Percentiles rank a stretch among this genome's conserved stretches.
phyloP scores from a whole-genome alignment of 2,329 filamentous ascomycete genomes.

The Arthrobotrys conoides region DNA sequence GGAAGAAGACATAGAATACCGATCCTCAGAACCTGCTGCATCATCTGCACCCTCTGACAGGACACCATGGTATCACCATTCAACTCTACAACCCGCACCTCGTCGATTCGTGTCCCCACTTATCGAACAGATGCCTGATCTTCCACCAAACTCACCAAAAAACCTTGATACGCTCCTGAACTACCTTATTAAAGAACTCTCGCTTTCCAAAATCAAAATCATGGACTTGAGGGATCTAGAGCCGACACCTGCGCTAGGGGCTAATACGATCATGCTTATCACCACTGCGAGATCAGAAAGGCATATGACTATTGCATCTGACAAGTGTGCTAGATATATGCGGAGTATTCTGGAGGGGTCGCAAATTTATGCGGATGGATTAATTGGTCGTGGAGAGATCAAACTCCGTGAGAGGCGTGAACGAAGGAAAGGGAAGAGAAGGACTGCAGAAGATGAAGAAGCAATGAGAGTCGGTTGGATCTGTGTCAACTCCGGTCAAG shows the following conservation, averaged over 20 bases:
- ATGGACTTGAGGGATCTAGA: slow-evolving; percentile 88
- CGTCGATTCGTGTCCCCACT: slow-evolving; percentile 69
- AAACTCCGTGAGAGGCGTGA: slow-evolving; percentile 87
- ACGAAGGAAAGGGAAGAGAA: slow-evolving; percentile 82
- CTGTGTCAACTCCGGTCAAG: slow-evolving; percentile 84
- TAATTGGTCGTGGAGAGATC: slow-evolving; percentile 90
- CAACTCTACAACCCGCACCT: slow-evolving; percentile 70
- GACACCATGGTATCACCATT: slow-evolving; percentile 87
- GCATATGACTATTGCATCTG: slow-evolving; percentile 90
- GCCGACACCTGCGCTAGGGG: slow-evolving; percentile 86
- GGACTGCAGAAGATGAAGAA: slow-evolving; percentile 78
- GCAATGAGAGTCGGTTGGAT: slow-evolving; percentile 96
- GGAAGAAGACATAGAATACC: slow-evolving; percentile 59
- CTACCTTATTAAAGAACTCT: slow-evolving; percentile 85
- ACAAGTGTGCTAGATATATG: slow-evolving; percentile 89
- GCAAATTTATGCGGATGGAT: slow-evolving; percentile 78
- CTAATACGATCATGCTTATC: slow-evolving; percentile 91
- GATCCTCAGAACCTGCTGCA: slow-evolving; percentile 43
- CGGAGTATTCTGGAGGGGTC: slow-evolving; percentile 69
- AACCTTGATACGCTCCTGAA: slow-evolving; percentile 81
- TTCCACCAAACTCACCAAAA: slow-evolving; percentile 78
- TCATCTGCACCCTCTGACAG: slow-evolving; percentile 54
- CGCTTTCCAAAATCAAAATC: slow-evolving; percentile 83
- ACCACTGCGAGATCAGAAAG: slow-evolving; percentile 92
- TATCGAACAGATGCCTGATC: slow-evolving; percentile 66